Evolutionary conservation across 305 asterid species (phyloP).

Genomic region (Stenogyne calaminthoides): DNA sequence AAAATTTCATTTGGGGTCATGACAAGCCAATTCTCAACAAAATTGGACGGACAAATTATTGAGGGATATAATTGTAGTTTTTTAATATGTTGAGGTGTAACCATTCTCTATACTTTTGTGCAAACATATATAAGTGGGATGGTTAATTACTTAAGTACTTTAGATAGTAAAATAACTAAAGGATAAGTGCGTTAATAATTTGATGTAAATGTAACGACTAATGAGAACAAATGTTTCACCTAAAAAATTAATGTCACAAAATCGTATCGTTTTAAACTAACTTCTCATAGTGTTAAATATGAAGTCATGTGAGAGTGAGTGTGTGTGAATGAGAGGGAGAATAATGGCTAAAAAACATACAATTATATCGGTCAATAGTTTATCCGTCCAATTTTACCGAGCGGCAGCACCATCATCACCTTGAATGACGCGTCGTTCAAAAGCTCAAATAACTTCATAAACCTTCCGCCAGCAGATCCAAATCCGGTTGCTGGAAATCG

Average conservation of each 20-base stretch:
- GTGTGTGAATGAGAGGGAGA: neutral
- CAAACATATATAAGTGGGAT: no score
- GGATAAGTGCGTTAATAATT: neutral
- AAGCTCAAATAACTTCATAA: conserved; percentile 22
- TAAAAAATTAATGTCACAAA: neutral
- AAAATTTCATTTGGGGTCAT: no score
- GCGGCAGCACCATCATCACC: no score
- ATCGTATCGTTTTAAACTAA: neutral
- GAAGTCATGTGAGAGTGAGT: neutral
- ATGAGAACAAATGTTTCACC: neutral
- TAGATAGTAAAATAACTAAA: neutral
- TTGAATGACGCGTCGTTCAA: conserved; percentile 27
- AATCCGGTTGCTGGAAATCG: conserved; percentile 43
- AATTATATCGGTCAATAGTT: no score
- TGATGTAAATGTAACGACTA: no score
- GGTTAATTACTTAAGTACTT: neutral
- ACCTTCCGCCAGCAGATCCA: conserved; percentile 30
- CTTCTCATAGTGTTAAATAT: neutral
- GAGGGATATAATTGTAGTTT: no score
- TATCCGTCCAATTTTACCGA: no score
- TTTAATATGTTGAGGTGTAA: no score
- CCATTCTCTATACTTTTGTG: no score
- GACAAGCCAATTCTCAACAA: no score
- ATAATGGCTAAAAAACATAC: conserved; percentile 26
- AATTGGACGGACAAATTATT: no score